Base-by-base conservation (phyloP, 371 early-diverging fungal genomes). In the Synchytrium microbalum region DNA sequence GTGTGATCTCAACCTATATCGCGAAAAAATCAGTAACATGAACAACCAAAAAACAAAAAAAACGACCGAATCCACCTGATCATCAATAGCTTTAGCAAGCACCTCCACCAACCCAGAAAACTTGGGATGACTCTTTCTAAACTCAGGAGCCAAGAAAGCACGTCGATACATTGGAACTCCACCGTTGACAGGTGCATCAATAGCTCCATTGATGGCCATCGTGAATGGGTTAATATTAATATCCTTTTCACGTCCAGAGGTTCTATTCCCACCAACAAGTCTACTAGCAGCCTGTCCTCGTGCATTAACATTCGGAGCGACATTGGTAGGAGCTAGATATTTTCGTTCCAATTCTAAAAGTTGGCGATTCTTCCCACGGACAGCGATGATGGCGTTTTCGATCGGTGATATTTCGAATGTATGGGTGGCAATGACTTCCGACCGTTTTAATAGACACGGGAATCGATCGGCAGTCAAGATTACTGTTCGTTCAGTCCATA, bases 111-210 rank as follows among this genome's bases (percentile, higher is more conserved):
- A 78, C 0, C 59, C 53, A 13, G 58, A 60, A 23, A 52, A 33
- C n/a, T 55, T 58, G 5, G 28, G 14, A 16, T 75, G 64, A 13
- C 69, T 64, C 66, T 73, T 70, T 58, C 76, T 79, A 28, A 74
- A 74, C 56, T 75, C 65, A 0, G 72, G 62, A 33, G 56, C 75
- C 46, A 90, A 71, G 65, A 91, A 91, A 0, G 90, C 89, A 30
- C 76, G 77, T 60, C 80, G 76, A 65, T 90, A 91, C 76, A 89
- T 83, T 27, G 85, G 81, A 2, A 91, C 79, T 38, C 92, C 92
- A 26, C 92, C 92, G 72, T 92, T 92, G 2, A 92, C 89, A 26
- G 90, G 89, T 2, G 92, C 90, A 78, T 92, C 90, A 0, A 92
- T 86, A 3, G 89, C 86, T 16, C 92, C 90, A 67, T 89, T 89